phyloP scores from a whole-genome alignment of 805 yeast genomes.

The Grigorovia humatica region DNA sequence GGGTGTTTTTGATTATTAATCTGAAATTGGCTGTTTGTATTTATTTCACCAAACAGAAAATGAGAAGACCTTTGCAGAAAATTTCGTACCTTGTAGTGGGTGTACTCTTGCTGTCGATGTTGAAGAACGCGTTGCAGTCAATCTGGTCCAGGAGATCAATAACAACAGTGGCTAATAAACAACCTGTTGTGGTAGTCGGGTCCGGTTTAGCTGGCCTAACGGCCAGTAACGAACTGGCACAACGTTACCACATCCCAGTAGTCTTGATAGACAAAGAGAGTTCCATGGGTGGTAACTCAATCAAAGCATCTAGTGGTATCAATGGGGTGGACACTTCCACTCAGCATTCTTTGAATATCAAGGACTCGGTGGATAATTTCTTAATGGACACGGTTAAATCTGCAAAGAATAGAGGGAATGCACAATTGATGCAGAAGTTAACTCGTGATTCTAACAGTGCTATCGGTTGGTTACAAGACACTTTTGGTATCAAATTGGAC shows the following conservation, averaged over 20 bases:
- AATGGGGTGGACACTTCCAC: slow-evolving; percentile 60
- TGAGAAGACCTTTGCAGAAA: slow-evolving; percentile 3
- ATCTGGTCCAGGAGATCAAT: background rate
- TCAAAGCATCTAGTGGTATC: slow-evolving; percentile 54
- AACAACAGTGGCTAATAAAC: background rate
- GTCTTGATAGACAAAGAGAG: slow-evolving; percentile 40
- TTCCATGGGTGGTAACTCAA: slow-evolving; percentile 48
- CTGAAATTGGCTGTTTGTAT: background rate
- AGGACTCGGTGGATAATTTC: slow-evolving; percentile 51
- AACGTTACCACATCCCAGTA: slow-evolving; percentile 33
- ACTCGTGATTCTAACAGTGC: slow-evolving; percentile 56
- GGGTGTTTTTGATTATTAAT: background rate
- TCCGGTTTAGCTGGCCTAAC: slow-evolving; percentile 50
- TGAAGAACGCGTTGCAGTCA: background rate
- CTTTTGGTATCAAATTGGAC: slow-evolving; percentile 50
- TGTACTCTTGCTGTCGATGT: background rate
- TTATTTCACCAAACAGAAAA: background rate
- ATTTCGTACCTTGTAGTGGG: background rate
- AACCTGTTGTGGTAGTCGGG: slow-evolving; percentile 40
- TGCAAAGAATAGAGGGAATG: slow-evolving; percentile 52
- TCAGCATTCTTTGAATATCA: slow-evolving; percentile 39
- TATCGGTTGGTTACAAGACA: slow-evolving; percentile 61
- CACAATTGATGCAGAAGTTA: slow-evolving; percentile 46
- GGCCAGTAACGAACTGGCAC: slow-evolving; percentile 31
- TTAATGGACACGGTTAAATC: slow-evolving; percentile 59